Conservation (phyloP, 768 basidiomycete species). For the Naganishia randhawae region DNA sequence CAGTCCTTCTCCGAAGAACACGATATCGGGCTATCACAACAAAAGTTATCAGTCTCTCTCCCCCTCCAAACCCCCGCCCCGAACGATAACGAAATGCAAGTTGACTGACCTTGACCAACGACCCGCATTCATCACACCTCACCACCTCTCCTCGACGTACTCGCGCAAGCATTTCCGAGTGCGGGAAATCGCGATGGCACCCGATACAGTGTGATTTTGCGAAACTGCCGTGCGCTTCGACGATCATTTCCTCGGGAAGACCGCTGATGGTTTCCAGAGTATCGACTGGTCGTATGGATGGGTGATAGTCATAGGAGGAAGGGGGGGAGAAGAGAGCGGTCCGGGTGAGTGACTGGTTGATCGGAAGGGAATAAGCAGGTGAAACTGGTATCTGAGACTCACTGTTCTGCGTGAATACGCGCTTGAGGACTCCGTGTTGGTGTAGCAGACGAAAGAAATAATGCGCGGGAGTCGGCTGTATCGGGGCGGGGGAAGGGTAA, state of each 20-base stretch:
- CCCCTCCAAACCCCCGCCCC: neutral
- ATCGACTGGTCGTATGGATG: conserved; percentile 60
- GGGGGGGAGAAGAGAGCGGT: conserved; percentile 71
- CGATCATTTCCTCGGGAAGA: conserved; percentile 10
- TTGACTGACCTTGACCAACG: conserved; percentile 30
- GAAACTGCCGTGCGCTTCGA: conserved; percentile 96
- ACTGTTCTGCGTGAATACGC: conserved; percentile 52
- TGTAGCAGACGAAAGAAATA: conserved; percentile 80
- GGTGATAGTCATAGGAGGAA: conserved; percentile 51
- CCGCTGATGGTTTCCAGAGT: conserved; percentile 26
- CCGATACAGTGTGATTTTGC: conserved; percentile 78
- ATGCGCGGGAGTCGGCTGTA: conserved; percentile 81
- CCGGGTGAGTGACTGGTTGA: too few relatives aligned
- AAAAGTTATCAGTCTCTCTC: neutral
- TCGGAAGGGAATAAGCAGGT: too few relatives aligned
- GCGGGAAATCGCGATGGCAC: conserved; percentile 62
- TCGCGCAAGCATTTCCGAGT: conserved; percentile 64
- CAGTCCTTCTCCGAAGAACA: conserved; percentile 76
- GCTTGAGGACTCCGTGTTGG: conserved; percentile 63
- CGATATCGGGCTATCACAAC: conserved; percentile 82
- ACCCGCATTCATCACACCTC: conserved; percentile 56
- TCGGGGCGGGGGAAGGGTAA: too few relatives aligned
- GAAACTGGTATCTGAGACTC: conserved; percentile 9
- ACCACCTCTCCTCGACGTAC: conserved; percentile 66
- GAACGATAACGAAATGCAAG: neutral